Evolutionary conservation across 768 basidiomycete species (phyloP).

Genomic region (Serpula lacrymans): DNA sequence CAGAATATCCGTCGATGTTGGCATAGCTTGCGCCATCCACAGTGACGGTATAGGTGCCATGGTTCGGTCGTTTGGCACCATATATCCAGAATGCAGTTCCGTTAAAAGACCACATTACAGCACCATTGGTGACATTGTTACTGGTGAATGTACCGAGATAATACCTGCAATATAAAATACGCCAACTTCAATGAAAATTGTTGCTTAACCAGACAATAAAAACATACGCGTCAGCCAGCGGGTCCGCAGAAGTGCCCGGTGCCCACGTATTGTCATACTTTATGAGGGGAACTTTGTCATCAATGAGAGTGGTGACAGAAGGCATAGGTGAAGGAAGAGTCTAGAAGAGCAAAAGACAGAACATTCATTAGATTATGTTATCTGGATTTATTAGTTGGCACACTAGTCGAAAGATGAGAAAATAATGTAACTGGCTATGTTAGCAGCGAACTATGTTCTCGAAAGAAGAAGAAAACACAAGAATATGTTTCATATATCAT

Average conservation of each 20-base stretch:
- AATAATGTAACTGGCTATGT: too few species aligned
- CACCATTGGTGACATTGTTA: conserved; percentile 32
- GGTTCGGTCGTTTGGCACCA: conserved; percentile 46
- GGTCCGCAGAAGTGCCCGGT: conserved; percentile 8
- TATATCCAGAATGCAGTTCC: conserved; percentile 48
- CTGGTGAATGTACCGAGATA: conserved; percentile 37
- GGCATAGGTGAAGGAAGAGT: conserved; percentile 18
- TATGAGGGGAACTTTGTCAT: conserved; percentile 32
- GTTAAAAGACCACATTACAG: conserved; percentile 41
- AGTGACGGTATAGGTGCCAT: conserved; percentile 41
- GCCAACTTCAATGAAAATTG: not conserved
- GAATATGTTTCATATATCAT: too few species aligned
- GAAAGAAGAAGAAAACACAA: too few species aligned
- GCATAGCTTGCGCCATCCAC: conserved; percentile 35
- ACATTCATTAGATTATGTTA: too few species aligned
- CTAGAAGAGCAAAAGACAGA: too few species aligned
- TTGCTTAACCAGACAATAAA: too few species aligned
- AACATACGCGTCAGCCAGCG: conserved; percentile 15
- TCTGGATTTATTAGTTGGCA: too few species aligned
- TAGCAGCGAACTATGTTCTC: too few species aligned
- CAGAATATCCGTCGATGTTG: conserved; percentile 24
- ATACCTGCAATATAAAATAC: conserved; percentile 23
- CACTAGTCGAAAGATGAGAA: too few species aligned
- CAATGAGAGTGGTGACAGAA: conserved; percentile 19
- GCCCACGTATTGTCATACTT: conserved; percentile 22